Evolutionary conservation across 331 rosid genomes (phyloP), one percentile per base, ranked within the genome.

Genomic region (Erythrophleum ivorense): DNA sequence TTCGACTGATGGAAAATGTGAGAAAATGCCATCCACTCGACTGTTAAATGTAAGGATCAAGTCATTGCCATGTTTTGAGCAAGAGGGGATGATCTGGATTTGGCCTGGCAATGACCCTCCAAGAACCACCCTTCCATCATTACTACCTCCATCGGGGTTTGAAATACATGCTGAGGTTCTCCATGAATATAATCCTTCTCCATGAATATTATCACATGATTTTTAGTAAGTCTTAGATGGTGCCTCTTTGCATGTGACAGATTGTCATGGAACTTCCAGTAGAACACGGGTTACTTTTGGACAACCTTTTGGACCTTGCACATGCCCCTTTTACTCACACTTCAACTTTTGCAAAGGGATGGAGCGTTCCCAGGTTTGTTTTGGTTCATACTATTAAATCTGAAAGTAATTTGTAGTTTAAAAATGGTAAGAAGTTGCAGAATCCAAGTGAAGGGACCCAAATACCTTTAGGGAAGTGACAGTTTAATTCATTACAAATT

Each of bases 301-400:
- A 95, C 83, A 95, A 93, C 83, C 98, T 95, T 74, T 85, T 95
- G 86, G 98, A 95, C 90, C 98, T 95, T 80, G 98, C 97, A 1
- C 98, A 95, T 80, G 98, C 98, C 57, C 98, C 98, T 53, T 95
- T 95, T 81, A 95, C 98, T 75, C 98, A 95, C 82, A 95, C 98
- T 21, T 95, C 98, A 62, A 95, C 98, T 38, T 95, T 95, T 10
- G 98, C 98, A 6, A 95, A 93, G 85, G 98, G 98, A 79, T 95
- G 98, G 97, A 89, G 86, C 9, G 93, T 95, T 77, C 98, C 98
- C 24, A 95, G 97, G 98, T 95, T 83, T 52, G 92, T 83, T 84
- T 33, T 80, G 3, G 19, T 69, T 54, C 54, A 11, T 71, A 67
- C 53, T 46, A 40, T 66, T 34, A 6, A 40, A 84, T 31, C 40